Conservation (phyloP, 1,284 basidiomycete genomes). For the Ceratobasidium sp. region DNA sequence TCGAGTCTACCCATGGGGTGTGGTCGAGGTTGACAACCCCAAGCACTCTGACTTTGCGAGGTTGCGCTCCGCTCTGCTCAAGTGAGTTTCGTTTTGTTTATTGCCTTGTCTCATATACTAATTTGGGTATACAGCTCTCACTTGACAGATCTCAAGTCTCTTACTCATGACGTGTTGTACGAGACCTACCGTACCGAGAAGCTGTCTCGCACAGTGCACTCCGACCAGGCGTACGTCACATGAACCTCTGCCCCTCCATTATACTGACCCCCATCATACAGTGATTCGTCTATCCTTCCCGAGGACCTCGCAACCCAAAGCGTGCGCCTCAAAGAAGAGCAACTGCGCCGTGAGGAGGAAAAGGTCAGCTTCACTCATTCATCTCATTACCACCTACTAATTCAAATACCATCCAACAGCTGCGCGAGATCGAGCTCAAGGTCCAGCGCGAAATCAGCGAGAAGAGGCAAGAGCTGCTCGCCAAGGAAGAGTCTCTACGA, state of each 20-base stretch:
- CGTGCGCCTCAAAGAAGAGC: conserved; percentile 64
- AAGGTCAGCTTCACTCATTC: conserved; percentile 63
- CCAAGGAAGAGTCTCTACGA: conserved; percentile 90
- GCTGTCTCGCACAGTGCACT: conserved; percentile 89
- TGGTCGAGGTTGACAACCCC: conserved; percentile 98
- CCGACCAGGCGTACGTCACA: no score
- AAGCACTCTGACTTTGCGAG: conserved; percentile 98
- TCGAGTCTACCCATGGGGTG: conserved; percentile 96
- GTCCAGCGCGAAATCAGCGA: conserved; percentile 99
- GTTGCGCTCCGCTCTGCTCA: conserved; percentile 88
- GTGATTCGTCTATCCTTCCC: conserved; percentile 88
- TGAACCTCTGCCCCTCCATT: conserved; percentile 62
- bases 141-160: conserved; percentile 90
- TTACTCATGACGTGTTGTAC: conserved; percentile 94
- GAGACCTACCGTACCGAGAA: conserved; percentile 99
- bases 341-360: conserved; percentile 96
- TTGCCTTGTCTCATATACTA: not conserved
- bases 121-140: conserved; percentile 74
- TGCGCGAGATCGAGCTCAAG: conserved; percentile 98
- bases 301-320: conserved; percentile 91
- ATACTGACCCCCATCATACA: conserved; percentile 51
- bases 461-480: conserved; percentile 95
- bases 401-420: conserved; percentile 57
- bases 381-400: not conserved
- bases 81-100: conserved; percentile 59